Evolutionary conservation across 495 filamentous ascomycete genomes (phyloP).

Genomic region (Neurospora sp.): DNA sequence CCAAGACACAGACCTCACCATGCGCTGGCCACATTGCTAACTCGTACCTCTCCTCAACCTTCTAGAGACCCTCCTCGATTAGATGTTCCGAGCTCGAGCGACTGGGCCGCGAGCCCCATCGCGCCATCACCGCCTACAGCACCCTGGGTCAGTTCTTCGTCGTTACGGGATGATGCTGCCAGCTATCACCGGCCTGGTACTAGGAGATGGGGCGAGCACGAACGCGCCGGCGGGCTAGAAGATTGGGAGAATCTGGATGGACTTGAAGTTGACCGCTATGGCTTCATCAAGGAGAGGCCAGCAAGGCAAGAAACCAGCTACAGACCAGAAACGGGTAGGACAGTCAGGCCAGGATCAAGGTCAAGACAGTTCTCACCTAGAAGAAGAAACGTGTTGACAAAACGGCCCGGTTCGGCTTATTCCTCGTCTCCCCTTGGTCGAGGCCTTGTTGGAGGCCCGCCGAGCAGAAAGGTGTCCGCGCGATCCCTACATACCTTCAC

Average conservation of each 20-base stretch:
- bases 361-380: slow-evolving; percentile 23
- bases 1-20: slow-evolving; percentile 15
- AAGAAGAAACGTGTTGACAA: slow-evolving; percentile 31
- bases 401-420: slow-evolving; percentile 27
- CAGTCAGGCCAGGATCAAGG: slow-evolving; percentile 23
- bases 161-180: slow-evolving; percentile 11
- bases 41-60: slow-evolving; percentile 3
- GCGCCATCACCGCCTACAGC: slow-evolving; percentile 15
- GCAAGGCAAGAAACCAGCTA: slow-evolving; percentile 45
- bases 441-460: slow-evolving; percentile 18
- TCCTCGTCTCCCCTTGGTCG: slow-evolving; percentile 24
- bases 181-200: slow-evolving; percentile 2
- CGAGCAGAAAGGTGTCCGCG: slow-evolving; percentile 39
- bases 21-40: slow-evolving; percentile 9
- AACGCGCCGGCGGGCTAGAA: slow-evolving; percentile 76
- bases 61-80: slow-evolving; percentile 4
- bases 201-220: slow-evolving; percentile 27
- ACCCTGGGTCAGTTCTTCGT: slow-evolving; percentile 30
- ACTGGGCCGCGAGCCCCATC: slow-evolving; percentile 4
- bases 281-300: slow-evolving; percentile 64
- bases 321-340: slow-evolving; percentile 26
- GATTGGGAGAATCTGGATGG: slow-evolving; percentile 90
- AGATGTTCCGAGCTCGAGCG: slow-evolving; percentile 11
- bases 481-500: slow-evolving; percentile 41
- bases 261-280: slow-evolving; percentile 85